Evolutionary conservation across 179 eudicot genomes (phyloP).

Genomic region (Silene coronaria): DNA sequence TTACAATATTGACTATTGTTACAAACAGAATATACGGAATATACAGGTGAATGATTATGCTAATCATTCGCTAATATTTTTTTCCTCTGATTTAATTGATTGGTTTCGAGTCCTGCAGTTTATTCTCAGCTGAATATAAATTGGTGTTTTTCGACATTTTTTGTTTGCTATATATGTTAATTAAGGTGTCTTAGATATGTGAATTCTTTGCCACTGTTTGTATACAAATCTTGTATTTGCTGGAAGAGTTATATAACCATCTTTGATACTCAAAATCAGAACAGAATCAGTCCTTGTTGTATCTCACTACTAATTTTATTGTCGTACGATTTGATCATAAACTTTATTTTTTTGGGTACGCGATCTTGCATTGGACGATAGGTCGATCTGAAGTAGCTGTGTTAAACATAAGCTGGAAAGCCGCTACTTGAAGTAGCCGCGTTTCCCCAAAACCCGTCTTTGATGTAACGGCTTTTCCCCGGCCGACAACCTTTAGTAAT

Average conservation of each 20-base stretch:
- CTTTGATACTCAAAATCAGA: background rate
- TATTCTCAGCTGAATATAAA: conserved; percentile 1
- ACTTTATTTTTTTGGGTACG: no score
- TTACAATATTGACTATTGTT: no score
- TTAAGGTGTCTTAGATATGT: conserved; percentile 11
- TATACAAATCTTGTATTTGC: conserved; percentile 25
- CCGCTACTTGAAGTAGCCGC: no score
- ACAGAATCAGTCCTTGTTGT: background rate
- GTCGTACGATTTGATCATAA: background rate
- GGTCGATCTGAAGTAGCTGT: no score
- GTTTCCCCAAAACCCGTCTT: no score
- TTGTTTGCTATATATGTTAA: background rate
- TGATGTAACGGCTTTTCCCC: no score
- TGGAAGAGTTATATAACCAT: conserved; percentile 24
- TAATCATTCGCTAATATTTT: no score
- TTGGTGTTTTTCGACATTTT: conserved; percentile 5
- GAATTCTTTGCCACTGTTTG: conserved; percentile 23
- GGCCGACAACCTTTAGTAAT: no score
- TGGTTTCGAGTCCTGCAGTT: background rate
- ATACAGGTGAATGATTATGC: no score
- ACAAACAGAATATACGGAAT: no score
- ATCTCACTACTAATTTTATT: background rate
- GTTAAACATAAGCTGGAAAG: no score
- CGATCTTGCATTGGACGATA: no score
- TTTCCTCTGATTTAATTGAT: conserved; percentile 21